phyloP scores from a whole-genome alignment of 1,139 yeast genomes.

The Suhomyces guaymorum region DNA sequence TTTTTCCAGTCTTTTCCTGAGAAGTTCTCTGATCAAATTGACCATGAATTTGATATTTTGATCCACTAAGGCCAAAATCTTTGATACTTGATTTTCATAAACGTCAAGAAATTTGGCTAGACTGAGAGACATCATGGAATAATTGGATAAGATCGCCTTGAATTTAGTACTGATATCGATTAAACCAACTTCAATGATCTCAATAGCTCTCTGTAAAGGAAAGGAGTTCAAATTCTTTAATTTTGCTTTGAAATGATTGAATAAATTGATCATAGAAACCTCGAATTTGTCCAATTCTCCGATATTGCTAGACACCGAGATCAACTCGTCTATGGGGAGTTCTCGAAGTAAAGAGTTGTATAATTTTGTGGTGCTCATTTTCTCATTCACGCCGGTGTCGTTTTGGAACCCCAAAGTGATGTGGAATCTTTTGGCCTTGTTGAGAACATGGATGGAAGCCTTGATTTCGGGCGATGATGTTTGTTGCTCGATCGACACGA shows the following conservation, averaged over 20 bases:
- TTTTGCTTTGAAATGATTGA: slow-evolving; percentile 60
- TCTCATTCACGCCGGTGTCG: slow-evolving; percentile 68
- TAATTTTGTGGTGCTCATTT: slow-evolving; percentile 50
- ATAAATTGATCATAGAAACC: slow-evolving; percentile 48
- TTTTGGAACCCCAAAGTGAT: slow-evolving; percentile 71
- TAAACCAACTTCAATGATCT: slow-evolving; percentile 60
- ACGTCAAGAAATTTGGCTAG: slow-evolving; percentile 24
- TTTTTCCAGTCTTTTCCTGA: slow-evolving; percentile 73
- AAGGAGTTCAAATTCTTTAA: slow-evolving; percentile 56
- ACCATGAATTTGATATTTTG: slow-evolving; percentile 38
- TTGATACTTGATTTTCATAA: slow-evolving; percentile 17
- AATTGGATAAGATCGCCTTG: slow-evolving; percentile 21
- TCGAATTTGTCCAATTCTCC: slow-evolving; percentile 46
- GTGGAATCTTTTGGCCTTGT: slow-evolving; percentile 75
- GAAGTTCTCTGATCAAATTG: slow-evolving; percentile 66
- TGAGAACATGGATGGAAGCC: slow-evolving; percentile 62
- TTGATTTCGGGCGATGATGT: slow-evolving; percentile 54
- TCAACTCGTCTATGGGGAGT: slow-evolving; percentile 65
- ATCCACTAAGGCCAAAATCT: slow-evolving; percentile 31
- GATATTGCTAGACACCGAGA: slow-evolving; percentile 31
- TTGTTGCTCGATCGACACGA: slow-evolving; percentile 60
- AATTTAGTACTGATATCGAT: slow-evolving; percentile 34
- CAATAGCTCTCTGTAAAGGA: slow-evolving; percentile 65
- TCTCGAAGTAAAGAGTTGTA: slow-evolving; percentile 69
- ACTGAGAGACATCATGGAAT: slow-evolving; percentile 30